These are phyloP conservation scores for Magnusiomyces sp. DNA, from an alignment of 1,139 yeast species.

Conservation along the genomic window DNA sequence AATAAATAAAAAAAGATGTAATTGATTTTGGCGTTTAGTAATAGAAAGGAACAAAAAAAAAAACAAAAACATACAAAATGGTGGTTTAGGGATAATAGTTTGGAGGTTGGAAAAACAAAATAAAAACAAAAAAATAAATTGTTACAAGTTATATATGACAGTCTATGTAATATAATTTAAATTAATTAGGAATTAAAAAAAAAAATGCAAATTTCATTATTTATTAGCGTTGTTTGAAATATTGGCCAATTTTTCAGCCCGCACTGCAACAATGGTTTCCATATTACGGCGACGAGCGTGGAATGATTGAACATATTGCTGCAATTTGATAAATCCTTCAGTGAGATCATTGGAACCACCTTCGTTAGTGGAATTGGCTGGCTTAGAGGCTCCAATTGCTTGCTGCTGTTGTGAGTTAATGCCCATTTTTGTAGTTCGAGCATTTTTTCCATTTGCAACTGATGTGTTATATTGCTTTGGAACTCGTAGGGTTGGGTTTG, in stretches of 20 bases:
- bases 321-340: constrained; percentile 38
- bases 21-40: not conserved
- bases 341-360: constrained; percentile 41
- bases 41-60: not conserved
- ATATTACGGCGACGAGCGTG: constrained; percentile 1
- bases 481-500: not conserved
- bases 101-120: not conserved
- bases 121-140: not conserved
- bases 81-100: not conserved
- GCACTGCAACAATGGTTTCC: not conserved
- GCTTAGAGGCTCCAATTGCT: not conserved
- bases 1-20: not conserved
- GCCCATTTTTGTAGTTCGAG: not conserved
- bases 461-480: not conserved
- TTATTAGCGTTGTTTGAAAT: no score
- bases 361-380: constrained; percentile 42
- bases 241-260: not conserved
- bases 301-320: constrained; percentile 43
- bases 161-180: not conserved
- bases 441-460: not conserved
- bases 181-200: no score
- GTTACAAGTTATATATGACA: not conserved
- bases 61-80: not conserved
- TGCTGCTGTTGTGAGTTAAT: not conserved
- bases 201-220: no score